Conservation (phyloP, 2,329 filamentous ascomycete genomes). For the Pseudopithomyces chartarum region DNA sequence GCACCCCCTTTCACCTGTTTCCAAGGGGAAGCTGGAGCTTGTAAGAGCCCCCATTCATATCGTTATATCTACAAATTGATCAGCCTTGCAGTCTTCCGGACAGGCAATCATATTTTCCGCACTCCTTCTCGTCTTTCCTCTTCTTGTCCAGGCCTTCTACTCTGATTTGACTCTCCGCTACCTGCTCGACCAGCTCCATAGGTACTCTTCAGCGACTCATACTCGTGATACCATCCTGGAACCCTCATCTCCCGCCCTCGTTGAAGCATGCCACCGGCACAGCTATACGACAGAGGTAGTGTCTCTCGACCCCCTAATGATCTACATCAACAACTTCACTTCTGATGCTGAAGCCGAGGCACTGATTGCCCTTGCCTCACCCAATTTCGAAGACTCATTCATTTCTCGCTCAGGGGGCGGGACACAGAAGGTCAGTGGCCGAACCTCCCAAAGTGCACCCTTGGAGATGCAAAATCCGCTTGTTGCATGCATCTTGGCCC, state of each 20-base stretch:
- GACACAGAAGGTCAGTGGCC: constrained; percentile 22
- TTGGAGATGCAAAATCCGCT: constrained; percentile 22
- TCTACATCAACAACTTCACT: constrained; percentile 39
- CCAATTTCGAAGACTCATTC: constrained; percentile 27
- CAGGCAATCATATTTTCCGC: not conserved
- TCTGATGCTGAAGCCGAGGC: constrained; percentile 24
- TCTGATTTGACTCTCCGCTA: not conserved
- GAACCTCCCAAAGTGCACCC: constrained; percentile 30
- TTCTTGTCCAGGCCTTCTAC: constrained; percentile 5
- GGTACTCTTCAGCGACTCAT: not conserved
- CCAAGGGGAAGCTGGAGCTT: not conserved
- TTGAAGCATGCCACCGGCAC: constrained; percentile 21
- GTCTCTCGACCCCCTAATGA: constrained; percentile 28
- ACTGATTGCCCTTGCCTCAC: constrained; percentile 15
- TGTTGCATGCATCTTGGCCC: constrained; percentile 27
- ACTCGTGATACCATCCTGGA: not conserved
- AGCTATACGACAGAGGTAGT: constrained; percentile 34
- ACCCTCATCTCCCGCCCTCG: constrained; percentile 3
- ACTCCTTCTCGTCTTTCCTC: constrained; percentile 2
- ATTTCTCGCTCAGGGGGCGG: constrained; percentile 22
- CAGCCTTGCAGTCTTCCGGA: not conserved
- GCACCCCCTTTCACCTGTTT: not conserved
- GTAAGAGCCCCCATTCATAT: not conserved
- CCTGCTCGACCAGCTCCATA: not conserved
- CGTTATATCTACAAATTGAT: not conserved